Conservation (phyloP, 208 protist species). For the Perkinsela sp. region DNA sequence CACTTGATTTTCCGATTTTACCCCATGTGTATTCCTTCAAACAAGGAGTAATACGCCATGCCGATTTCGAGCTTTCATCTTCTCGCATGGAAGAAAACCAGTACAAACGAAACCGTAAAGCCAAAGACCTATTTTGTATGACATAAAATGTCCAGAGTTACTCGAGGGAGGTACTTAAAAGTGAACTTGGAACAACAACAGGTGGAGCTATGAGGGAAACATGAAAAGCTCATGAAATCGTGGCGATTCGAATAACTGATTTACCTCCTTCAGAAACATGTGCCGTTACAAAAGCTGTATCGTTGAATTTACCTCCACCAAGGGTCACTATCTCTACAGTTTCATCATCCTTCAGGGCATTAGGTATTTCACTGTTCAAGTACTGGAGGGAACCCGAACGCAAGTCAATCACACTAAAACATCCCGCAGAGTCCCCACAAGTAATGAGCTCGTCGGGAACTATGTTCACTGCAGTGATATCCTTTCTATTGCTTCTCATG, state of each 20-base stretch:
- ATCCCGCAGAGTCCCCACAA: background rate
- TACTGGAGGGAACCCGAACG: background rate
- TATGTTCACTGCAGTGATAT: too few species aligned
- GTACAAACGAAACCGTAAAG: slow-evolving; percentile 8
- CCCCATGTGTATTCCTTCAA: slow-evolving; percentile 18
- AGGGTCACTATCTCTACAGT: too few species aligned
- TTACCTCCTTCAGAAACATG: slow-evolving; percentile 61
- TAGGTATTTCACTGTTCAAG: slow-evolving; percentile 27
- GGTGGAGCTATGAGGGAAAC: slow-evolving; percentile 26
- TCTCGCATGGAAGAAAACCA: slow-evolving; percentile 11
- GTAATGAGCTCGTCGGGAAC: too few species aligned
- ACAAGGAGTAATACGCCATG: slow-evolving; percentile 1
- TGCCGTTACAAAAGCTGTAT: slow-evolving; percentile 57
- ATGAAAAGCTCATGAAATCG: too few species aligned
- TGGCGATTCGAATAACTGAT: too few species aligned
- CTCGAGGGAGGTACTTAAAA: too few species aligned
- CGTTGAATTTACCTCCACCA: too few species aligned
- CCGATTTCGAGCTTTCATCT: slow-evolving; percentile 4
- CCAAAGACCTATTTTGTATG: too few species aligned
- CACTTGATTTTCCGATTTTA: slow-evolving; percentile 8
- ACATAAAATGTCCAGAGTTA: too few species aligned
- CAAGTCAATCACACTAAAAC: background rate
- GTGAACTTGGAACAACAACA: slow-evolving; percentile 48
- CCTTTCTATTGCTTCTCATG: too few species aligned
- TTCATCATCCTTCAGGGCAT: too few species aligned